Evolutionary conservation across 495 filamentous ascomycete species (phyloP).

Genomic region (Aspergillus cristatus): DNA sequence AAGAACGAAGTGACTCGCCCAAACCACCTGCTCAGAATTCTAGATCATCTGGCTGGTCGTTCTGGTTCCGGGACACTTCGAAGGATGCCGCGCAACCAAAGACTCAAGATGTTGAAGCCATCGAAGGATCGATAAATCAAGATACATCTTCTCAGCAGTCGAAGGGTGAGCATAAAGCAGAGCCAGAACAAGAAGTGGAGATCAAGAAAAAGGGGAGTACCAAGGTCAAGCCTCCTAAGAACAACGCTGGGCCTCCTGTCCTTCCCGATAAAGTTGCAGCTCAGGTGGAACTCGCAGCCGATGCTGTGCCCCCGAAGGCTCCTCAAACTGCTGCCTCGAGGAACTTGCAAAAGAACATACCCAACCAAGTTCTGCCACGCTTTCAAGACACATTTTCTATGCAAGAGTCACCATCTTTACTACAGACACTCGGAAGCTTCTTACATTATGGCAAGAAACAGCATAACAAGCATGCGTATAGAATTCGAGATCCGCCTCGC

Average conservation of each 20-base stretch:
- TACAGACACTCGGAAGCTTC: conserved; percentile 60
- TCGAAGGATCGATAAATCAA: conserved; percentile 61
- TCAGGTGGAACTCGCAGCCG: conserved; percentile 20
- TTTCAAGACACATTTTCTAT: conserved; percentile 59
- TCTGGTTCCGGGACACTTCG: conserved; percentile 64
- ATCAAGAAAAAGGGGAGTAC: conserved; percentile 36
- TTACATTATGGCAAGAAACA: conserved; percentile 53
- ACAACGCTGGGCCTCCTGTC: conserved; percentile 28
- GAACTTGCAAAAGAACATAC: conserved; percentile 34
- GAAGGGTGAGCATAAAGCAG: conserved; percentile 10
- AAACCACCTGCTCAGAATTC: conserved; percentile 21
- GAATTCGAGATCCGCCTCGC: conserved; percentile 57
- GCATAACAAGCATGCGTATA: conserved; percentile 58
- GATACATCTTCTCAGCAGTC: conserved; percentile 7
- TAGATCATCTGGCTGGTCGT: conserved; percentile 70
- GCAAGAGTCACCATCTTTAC: conserved; percentile 58
- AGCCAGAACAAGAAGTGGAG: conserved; percentile 24
- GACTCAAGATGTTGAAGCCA: conserved; percentile 40
- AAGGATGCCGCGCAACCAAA: conserved; percentile 28
- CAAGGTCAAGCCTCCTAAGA: conserved; percentile 38
- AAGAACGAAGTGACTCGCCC: conserved; percentile 1
- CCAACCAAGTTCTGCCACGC: conserved; percentile 60
- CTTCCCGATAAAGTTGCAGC: conserved; percentile 26
- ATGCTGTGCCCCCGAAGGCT: conserved; percentile 21
- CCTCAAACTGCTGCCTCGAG: conserved; percentile 34